Evolutionary conservation across 2,329 filamentous ascomycete genomes (phyloP), one percentile per base, ranked within the genome.

Genomic region (Aspergillus terreus): DNA sequence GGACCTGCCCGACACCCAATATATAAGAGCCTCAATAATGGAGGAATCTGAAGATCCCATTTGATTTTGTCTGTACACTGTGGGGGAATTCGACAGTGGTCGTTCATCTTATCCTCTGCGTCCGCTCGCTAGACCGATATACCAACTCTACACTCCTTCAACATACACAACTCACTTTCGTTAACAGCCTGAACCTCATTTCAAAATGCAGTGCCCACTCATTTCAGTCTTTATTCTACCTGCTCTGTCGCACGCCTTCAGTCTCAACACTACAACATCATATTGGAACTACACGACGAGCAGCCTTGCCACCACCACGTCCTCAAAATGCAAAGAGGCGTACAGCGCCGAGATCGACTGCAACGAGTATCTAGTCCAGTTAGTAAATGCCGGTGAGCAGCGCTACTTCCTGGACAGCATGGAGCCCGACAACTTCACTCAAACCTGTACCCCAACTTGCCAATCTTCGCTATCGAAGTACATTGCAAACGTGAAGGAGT

Each of bases 331-430:
- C 49, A 54, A 52, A 41, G 21, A 44, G n/a, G 52, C 54, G 7
- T 57, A 57, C 45, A 52, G 52, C 41, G 44, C 54, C 9, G 44
- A 56, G 4, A 54, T 54, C 35, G 30, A 42, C 6, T 56, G 54
- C 47, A 40, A 50, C 5, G 44, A 47, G 2, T 54, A 42, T 23
- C 49, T 56, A n/a, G 19, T 52, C 1, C 11, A 41, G 15, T 41
- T 54, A 1, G 44, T 50, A 17, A 46, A 47, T 42, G 38, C 47
- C n/a, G 27, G 51, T 11, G 49, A 50, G 14, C 17, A 14, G 23
- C 23, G 44, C 5, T 6, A 14, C 4, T 43, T 41, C 11, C 44
- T 46, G 3, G 23, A 36, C 11, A 21, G 25, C 45, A 51, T 51
- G 44, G 32, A 48, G 4, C 17, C 27, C 2, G 17, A 25, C 5